A percentile compares a stretch with the other conserved stretches of the same genome.
Conservation (phyloP, 345 rosid species). For the Populus euphratica region DNA sequence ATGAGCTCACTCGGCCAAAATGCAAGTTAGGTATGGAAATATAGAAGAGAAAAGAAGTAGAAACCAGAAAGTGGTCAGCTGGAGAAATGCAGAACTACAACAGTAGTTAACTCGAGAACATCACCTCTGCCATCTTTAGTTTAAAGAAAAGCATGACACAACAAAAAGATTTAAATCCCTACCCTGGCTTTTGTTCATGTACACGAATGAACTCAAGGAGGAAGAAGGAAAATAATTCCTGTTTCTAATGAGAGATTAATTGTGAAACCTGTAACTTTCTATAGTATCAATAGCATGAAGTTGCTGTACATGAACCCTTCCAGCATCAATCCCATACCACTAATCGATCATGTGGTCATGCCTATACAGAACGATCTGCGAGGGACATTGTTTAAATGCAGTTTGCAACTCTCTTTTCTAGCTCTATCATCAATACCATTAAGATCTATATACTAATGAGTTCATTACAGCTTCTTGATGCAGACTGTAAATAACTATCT, state of each 20-base stretch:
- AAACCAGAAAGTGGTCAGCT: background rate
- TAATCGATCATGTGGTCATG: background rate
- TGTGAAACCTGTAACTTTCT: conserved; percentile 10
- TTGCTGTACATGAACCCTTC: background rate
- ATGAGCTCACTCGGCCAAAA: background rate
- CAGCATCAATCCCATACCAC: background rate
- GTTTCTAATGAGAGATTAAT: background rate
- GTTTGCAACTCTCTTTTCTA: conserved; percentile 1
- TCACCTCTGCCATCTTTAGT: background rate
- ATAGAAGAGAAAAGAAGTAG: background rate
- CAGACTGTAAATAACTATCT: too few species aligned
- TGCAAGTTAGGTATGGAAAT: background rate
- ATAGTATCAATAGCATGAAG: conserved; percentile 2
- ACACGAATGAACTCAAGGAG: conserved; percentile 5
- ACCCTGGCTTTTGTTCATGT: conserved; percentile 1
- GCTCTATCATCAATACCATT: conserved; percentile 8
- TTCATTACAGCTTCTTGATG: background rate
- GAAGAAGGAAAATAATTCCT: background rate
- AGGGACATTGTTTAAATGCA: background rate
- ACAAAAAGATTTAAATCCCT: background rate
- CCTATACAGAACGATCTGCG: background rate
- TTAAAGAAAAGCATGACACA: background rate
- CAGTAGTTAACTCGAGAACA: background rate
- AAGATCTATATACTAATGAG: conserved; percentile 1
- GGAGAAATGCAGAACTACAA: background rate